Percentiles rank a stretch among this genome's conserved stretches.
phyloP scores from a whole-genome alignment of 2,329 filamentous ascomycete genomes.

The Alternaria tenuissima region DNA sequence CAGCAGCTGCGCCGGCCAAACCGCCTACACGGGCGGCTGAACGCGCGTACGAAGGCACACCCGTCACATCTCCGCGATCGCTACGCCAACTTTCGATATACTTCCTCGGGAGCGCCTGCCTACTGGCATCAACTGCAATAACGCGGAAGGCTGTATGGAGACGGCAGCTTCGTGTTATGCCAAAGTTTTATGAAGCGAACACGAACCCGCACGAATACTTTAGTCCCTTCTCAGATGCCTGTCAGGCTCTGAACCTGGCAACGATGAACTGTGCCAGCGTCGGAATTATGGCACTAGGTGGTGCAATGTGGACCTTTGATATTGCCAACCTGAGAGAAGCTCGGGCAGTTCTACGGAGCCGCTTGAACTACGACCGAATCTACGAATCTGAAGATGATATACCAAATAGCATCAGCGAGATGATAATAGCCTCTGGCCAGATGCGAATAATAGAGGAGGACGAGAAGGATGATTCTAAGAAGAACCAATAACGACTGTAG shows the following conservation, averaged over 20 bases:
- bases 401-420: constrained; percentile 36
- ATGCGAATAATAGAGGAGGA: constrained; percentile 44
- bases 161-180: constrained; percentile 68
- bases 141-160: constrained; percentile 69
- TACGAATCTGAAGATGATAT: constrained; percentile 56
- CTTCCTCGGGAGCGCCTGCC: constrained; percentile 77
- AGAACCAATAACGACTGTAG: constrained; percentile 21
- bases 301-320: constrained; percentile 78
- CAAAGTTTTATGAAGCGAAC: constrained; percentile 75
- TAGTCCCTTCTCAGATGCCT: constrained; percentile 75
- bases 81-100: constrained; percentile 74
- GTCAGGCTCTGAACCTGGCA: constrained; percentile 84
- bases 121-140: constrained; percentile 74
- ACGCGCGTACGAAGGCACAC: constrained; percentile 38
- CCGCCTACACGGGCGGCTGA: constrained; percentile 27
- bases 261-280: constrained; percentile 85
- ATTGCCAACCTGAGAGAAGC: constrained; percentile 65
- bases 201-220: constrained; percentile 57
- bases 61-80: constrained; percentile 58
- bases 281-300: constrained; percentile 77
- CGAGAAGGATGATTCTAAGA: constrained; percentile 17
- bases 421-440: constrained; percentile 55
- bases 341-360: constrained; percentile 66
- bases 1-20: constrained; percentile 31
- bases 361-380: constrained; percentile 62